Conservation (phyloP, 2,329 filamentous ascomycete genomes). For the Harringtonia lauricola region DNA sequence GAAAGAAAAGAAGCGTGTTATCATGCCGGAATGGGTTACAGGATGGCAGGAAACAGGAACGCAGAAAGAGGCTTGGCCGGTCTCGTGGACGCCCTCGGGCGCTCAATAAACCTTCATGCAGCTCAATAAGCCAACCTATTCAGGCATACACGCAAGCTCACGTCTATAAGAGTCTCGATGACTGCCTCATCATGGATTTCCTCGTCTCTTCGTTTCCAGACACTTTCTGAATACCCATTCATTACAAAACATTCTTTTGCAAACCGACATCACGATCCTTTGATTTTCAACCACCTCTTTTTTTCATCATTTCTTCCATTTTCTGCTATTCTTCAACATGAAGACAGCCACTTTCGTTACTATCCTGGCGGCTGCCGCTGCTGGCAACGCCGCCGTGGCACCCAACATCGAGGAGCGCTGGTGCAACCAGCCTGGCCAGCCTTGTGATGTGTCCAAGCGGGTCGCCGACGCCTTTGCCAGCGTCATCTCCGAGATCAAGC, state of each 20-base stretch:
- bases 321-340: conserved; percentile 5
- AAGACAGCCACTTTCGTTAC: conserved; percentile 11
- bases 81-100: not conserved
- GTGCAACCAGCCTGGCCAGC: conserved; percentile 9
- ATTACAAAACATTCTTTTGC: too few relatives aligned
- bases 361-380: conserved; percentile 9
- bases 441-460: conserved; percentile 13
- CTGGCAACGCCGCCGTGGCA: conserved; percentile 9
- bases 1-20: too few relatives aligned
- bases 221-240: too few relatives aligned
- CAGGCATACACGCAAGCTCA: too few relatives aligned
- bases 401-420: conserved; percentile 8
- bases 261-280: not conserved
- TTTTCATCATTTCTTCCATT: too few relatives aligned
- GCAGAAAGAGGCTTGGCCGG: not conserved
- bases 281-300: not conserved
- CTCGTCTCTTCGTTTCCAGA: not conserved
- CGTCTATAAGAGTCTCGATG: not conserved
- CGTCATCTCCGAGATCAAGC: not conserved
- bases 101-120: conserved; percentile 1
- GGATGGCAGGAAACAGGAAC: too few relatives aligned
- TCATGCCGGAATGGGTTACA: too few relatives aligned
- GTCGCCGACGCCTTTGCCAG: conserved; percentile 9
- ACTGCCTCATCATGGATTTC: not conserved
- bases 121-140: not conserved